Conservation (phyloP, 2,329 filamentous ascomycete species). For the Ascochyta clinopodiicola region DNA sequence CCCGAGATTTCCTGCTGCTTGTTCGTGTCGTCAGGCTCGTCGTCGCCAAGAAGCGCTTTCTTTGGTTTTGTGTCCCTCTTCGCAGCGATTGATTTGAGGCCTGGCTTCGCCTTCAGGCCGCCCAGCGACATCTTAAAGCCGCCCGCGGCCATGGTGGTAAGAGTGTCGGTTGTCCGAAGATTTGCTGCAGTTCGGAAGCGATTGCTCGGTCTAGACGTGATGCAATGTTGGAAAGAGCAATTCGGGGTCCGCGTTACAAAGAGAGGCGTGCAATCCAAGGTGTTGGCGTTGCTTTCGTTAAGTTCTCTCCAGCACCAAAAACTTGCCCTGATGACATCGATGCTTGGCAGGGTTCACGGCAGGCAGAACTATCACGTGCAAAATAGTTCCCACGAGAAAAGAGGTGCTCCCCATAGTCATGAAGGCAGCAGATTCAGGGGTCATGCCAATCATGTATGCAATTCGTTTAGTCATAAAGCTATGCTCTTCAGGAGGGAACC, state of each 20-base stretch:
- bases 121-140: conserved; percentile 48
- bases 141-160: conserved; percentile 44
- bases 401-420: background rate
- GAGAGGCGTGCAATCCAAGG: background rate
- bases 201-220: background rate
- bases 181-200: background rate
- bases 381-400: background rate
- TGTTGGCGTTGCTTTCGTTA: background rate
- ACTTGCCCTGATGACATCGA: conserved; percentile 13
- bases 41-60: conserved; percentile 39
- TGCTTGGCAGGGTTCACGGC: conserved; percentile 18
- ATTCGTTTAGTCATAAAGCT: conserved; percentile 14
- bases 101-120: conserved; percentile 37
- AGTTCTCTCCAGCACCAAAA: background rate
- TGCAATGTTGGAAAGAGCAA: background rate
- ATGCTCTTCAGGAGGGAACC: conserved; percentile 2
- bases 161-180: background rate
- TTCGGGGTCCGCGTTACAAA: too few species aligned
- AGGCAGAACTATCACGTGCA: conserved; percentile 6
- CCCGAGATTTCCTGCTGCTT: conserved; percentile 57
- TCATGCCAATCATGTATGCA: background rate
- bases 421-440: background rate
- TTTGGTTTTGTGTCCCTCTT: conserved; percentile 35
- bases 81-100: conserved; percentile 27
- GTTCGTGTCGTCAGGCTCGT: conserved; percentile 38